Base-by-base conservation (phyloP, 2,329 filamentous ascomycete species). In the Fusarium transvaalense region DNA sequence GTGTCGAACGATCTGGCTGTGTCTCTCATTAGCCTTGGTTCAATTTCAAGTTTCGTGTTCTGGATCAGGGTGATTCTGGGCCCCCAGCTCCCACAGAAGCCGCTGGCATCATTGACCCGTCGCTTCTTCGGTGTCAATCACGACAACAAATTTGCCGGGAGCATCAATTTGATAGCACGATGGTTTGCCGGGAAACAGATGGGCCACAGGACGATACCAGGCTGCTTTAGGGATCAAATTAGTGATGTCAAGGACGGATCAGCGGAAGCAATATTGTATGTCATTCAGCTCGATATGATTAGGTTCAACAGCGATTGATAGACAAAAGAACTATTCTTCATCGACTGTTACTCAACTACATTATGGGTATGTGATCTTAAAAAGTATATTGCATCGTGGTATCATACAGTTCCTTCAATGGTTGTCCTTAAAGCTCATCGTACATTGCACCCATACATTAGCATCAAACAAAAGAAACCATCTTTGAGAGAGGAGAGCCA, bases 361-460 rank as follows among this genome's bases (percentile, higher is more conserved):
- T 23, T 15, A n/a, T 23, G 25, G 35, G 48, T 17, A 17, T n/a
- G 38, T 54, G 23, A 21, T 43, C 19, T 59, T 48, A 65, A 71
- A 34, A 45, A 50, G 48, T 73, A 60, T 66, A 74, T 74, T 73
- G 62, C 62, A 71, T 62, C 61, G 23, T 74, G 66, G 56, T 73
- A 72, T 71, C 70, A 68, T 72, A 75, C 73, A 73, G 45, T 37
- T 66, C 66, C 53, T 54, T 51, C 31, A 23, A 59, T 27, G 31
- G 53, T 52, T 63, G 56, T 46, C 60, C 63, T 66, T 61, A 74
- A 65, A 57, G 39, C 56, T 63, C 57, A 65, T 69, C 51, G 50
- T 70, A 73, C 64, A 69, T 62, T 56, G 59, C 63, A 56, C 53
- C 64, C 57, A 56, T 66, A 68, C 69, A 66, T 59, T 53, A 61